Percentiles rank a stretch among this genome's conserved stretches.
phyloP scores from a whole-genome alignment of 139 green algal species.

The Astrephomene gubernaculifera region DNA sequence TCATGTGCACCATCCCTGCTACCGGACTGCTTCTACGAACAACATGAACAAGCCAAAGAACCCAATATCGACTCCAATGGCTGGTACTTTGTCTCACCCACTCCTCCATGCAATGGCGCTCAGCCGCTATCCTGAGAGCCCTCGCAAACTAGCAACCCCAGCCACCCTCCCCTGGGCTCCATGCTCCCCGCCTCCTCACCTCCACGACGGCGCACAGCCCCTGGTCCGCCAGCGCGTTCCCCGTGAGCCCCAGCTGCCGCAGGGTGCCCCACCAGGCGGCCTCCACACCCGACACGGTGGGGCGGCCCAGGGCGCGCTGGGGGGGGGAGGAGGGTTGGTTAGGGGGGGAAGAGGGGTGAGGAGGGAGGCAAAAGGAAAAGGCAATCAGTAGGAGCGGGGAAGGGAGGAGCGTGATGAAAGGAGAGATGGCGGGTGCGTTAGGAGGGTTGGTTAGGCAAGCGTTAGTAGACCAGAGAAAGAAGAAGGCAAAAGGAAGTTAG shows the following conservation, averaged over 20 bases:
- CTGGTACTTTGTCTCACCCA: too few relatives aligned
- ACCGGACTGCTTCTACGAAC: too few relatives aligned
- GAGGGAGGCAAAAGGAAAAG: neutral
- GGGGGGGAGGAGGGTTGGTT: too few relatives aligned
- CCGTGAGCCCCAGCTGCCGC: neutral
- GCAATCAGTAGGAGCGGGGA: neutral
- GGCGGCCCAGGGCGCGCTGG: conserved; percentile 29
- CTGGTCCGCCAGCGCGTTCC: conserved; percentile 40
- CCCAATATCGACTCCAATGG: too few relatives aligned
- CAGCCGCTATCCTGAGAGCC: too few relatives aligned
- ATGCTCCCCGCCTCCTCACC: conserved; percentile 1
- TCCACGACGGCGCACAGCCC: conserved; percentile 39
- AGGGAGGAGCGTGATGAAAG: neutral
- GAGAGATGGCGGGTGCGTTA: neutral
- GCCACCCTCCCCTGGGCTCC: neutral
- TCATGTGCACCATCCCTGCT: too few relatives aligned
- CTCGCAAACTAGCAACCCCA: too few relatives aligned
- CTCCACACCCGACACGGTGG: conserved; percentile 17
- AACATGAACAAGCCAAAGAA: too few relatives aligned
- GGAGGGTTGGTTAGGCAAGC: too few relatives aligned
- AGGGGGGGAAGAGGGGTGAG: neutral
- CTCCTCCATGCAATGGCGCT: too few relatives aligned
- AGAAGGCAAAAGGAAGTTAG: too few relatives aligned
- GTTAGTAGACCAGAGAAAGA: too few relatives aligned
- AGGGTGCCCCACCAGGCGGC: conserved; percentile 21